A percentile compares a stretch with the other conserved stretches of the same genome.
Conservation (phyloP, 805 yeast species). For the Candida parachauliodes region DNA sequence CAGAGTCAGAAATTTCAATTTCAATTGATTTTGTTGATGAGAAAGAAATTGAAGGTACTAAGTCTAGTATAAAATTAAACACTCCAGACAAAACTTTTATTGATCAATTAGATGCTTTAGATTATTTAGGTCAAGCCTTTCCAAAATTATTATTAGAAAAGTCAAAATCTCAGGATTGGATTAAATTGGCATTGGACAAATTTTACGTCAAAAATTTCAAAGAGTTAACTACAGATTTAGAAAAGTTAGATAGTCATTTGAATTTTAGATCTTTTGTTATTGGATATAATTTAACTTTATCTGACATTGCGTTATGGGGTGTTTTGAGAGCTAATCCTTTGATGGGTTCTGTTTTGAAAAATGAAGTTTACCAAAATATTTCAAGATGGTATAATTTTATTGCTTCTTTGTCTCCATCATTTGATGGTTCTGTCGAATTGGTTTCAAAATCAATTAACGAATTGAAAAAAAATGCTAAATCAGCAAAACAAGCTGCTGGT, state of each 20-base stretch:
- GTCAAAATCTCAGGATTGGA: slow-evolving; percentile 56
- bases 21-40: slow-evolving; percentile 69
- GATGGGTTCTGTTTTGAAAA: slow-evolving; percentile 86
- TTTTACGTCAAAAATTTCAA: slow-evolving; percentile 84
- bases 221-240: slow-evolving; percentile 73
- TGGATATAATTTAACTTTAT: slow-evolving; percentile 65
- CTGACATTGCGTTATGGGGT: slow-evolving; percentile 93
- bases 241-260: slow-evolving; percentile 75
- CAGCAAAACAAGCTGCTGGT: slow-evolving; percentile 41
- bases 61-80: slow-evolving; percentile 41
- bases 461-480: slow-evolving; percentile 50
- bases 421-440: slow-evolving; percentile 66
- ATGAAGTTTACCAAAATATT: slow-evolving; percentile 76
- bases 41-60: slow-evolving; percentile 45
- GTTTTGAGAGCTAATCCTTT: slow-evolving; percentile 88
- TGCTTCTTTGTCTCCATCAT: slow-evolving; percentile 55
- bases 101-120: slow-evolving; percentile 45
- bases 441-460: slow-evolving; percentile 70
- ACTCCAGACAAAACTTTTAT: slow-evolving; percentile 37
- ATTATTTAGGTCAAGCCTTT: slow-evolving; percentile 48
- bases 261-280: slow-evolving; percentile 78
- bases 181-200: slow-evolving; percentile 61
- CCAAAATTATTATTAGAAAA: slow-evolving; percentile 41
- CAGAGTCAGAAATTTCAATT: slow-evolving; percentile 38
- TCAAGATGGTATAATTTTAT: slow-evolving; percentile 90